These are phyloP conservation scores for Bondarzewia mesenterica DNA, from an alignment of 1,284 basidiomycete species.

Conservation along the genomic window DNA sequence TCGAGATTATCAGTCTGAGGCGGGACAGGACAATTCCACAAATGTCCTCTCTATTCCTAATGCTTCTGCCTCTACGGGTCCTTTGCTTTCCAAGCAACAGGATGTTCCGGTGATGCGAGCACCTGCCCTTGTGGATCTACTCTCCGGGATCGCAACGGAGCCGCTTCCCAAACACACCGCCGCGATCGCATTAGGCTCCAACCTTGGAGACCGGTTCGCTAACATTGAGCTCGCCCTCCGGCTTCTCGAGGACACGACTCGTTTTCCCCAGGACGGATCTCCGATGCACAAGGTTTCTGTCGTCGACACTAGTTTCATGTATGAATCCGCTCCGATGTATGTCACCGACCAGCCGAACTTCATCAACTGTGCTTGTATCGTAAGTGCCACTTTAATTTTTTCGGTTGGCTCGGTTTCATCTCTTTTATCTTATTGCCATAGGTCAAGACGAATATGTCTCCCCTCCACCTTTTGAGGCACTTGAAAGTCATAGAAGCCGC, in stretches of 20 bases:
- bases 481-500: slow-evolving; percentile 71
- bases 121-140: neutral
- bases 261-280: slow-evolving; percentile 15
- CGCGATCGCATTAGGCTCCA: slow-evolving; percentile 83
- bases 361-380: slow-evolving; percentile 86
- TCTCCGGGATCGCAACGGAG: neutral
- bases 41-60: neutral
- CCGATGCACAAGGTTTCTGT: slow-evolving; percentile 31
- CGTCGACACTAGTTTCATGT: slow-evolving; percentile 84
- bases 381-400: too few species aligned
- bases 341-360: slow-evolving; percentile 85
- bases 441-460: slow-evolving; percentile 69
- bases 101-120: neutral
- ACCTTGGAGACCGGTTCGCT: slow-evolving; percentile 82
- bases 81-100: neutral
- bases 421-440: slow-evolving; percentile 20
- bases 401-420: too few species aligned
- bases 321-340: slow-evolving; percentile 96
- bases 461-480: slow-evolving; percentile 53
- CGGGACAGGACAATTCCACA: neutral
- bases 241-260: slow-evolving; percentile 35
- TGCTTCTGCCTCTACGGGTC: neutral
- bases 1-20: slow-evolving; percentile 21
- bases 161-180: slow-evolving; percentile 24
- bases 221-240: slow-evolving; percentile 77